Percentiles rank a stretch among this genome's conserved stretches.
Evolutionary conservation across 371 early-diverging fungal species (phyloP).

Genomic region (Rhizopus sp.): DNA sequence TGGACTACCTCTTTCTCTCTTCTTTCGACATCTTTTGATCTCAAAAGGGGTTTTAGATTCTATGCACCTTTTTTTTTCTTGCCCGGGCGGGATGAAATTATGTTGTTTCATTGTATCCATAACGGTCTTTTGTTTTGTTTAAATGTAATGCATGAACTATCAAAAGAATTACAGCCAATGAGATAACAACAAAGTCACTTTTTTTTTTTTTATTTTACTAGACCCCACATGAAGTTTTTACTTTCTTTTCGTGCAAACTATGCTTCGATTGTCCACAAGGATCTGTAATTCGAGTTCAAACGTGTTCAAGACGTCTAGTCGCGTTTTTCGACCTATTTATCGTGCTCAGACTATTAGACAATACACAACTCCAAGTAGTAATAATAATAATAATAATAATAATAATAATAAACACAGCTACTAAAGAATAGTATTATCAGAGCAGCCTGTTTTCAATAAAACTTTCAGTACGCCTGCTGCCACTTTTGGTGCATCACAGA

Average conservation of each 20-base stretch:
- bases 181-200: not conserved
- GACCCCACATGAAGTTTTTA: too few relatives aligned
- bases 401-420: not conserved
- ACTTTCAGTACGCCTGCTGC: not conserved
- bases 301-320: not conserved
- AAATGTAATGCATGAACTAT: too few relatives aligned
- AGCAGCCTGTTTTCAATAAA: not conserved
- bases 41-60: too few relatives aligned
- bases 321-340: not conserved
- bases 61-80: too few relatives aligned
- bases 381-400: too few relatives aligned
- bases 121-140: too few relatives aligned
- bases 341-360: not conserved
- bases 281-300: not conserved
- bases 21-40: too few relatives aligned
- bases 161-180: too few relatives aligned
- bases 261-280: not conserved
- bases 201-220: not conserved
- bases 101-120: too few relatives aligned
- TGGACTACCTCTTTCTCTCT: too few relatives aligned
- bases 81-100: too few relatives aligned
- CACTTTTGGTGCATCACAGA: constrained; percentile 19
- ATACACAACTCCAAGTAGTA: not conserved
- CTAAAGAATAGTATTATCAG: too few relatives aligned
- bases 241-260: not conserved